Conservation (phyloP, 2,329 filamentous ascomycete species). For the Ophiocordyceps camponoti-rufipedis region DNA sequence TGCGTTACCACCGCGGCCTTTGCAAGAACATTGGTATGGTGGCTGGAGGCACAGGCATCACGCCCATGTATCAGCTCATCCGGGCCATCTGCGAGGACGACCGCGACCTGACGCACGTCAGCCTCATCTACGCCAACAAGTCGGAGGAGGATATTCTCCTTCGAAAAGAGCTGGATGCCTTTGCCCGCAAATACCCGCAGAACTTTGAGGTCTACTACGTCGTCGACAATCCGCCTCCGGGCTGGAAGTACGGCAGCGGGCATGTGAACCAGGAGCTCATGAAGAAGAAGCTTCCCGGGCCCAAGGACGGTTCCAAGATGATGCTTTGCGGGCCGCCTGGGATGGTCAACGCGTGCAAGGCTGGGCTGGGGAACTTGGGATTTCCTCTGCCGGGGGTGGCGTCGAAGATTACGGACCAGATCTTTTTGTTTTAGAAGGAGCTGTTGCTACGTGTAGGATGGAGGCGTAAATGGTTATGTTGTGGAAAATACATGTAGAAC, state of each 20-base stretch:
- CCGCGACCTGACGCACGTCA: slow-evolving; percentile 36
- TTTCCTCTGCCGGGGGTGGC: slow-evolving; percentile 30
- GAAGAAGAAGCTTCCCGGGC: slow-evolving; percentile 24
- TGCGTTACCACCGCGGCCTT: slow-evolving; percentile 27
- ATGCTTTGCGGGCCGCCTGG: slow-evolving; percentile 43
- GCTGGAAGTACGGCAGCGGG: slow-evolving; percentile 29
- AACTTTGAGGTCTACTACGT: slow-evolving; percentile 39
- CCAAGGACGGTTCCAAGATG: slow-evolving; percentile 28
- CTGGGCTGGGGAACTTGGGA: slow-evolving; percentile 26
- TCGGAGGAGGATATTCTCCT: slow-evolving; percentile 41
- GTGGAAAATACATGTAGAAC: too few species aligned
- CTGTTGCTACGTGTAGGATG: too few species aligned
- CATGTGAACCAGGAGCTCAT: slow-evolving; percentile 33
- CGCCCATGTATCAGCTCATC: slow-evolving; percentile 32
- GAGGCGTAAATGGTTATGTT: too few species aligned
- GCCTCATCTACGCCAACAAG: slow-evolving; percentile 40
- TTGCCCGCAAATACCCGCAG: slow-evolving; percentile 27
- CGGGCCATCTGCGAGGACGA: slow-evolving; percentile 43
- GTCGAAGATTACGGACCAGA: slow-evolving; percentile 32
- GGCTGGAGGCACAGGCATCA: slow-evolving; percentile 23
- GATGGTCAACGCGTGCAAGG: slow-evolving; percentile 40
- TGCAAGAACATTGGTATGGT: slow-evolving; percentile 33
- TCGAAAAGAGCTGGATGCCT: slow-evolving; percentile 33
- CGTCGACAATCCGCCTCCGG: slow-evolving; percentile 24
- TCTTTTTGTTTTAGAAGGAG: slow-evolving; percentile 29